Conservation (phyloP, 169 alveolate genomes). For the Hepatocystis sp. region DNA sequence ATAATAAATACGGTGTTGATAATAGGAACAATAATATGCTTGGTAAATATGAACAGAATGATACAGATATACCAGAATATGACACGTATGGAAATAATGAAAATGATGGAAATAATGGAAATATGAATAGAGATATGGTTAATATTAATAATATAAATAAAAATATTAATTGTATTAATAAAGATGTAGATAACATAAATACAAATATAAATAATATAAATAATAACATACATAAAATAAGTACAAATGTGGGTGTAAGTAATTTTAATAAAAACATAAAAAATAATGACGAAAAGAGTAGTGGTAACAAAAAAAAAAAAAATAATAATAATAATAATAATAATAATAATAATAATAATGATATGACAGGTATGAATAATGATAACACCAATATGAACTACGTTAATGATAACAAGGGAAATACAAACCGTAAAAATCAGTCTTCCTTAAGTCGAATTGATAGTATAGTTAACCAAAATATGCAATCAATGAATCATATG, state of each 20-base stretch:
- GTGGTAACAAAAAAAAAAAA: too few species aligned
- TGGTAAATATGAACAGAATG: slow-evolving; percentile 12
- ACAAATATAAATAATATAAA: slow-evolving; percentile 51
- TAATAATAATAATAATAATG: too few species aligned
- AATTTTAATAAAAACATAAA: not conserved
- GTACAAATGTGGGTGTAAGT: slow-evolving; percentile 14
- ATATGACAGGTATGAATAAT: too few species aligned
- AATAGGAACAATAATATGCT: not conserved
- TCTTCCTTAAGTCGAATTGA: slow-evolving; percentile 35
- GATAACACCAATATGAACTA: too few species aligned
- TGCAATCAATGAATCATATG: slow-evolving; percentile 70
- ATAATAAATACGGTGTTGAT: slow-evolving; percentile 6
- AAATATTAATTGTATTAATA: slow-evolving; percentile 56
- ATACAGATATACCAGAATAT: slow-evolving; percentile 1
- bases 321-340: too few species aligned
- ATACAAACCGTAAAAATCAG: slow-evolving; percentile 13
- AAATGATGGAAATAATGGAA: too few species aligned
- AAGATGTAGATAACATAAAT: slow-evolving; percentile 69
- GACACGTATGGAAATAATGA: slow-evolving; percentile 16
- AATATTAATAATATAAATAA: slow-evolving; percentile 48
- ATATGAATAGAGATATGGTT: slow-evolving; percentile 9
- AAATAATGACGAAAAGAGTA: not conserved
- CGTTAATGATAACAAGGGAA: not conserved
- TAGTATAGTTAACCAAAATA: slow-evolving; percentile 45
- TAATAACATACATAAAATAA: slow-evolving; percentile 39